Conservation (phyloP, 768 basidiomycete species). For the Sporobolomyces phaffii region DNA sequence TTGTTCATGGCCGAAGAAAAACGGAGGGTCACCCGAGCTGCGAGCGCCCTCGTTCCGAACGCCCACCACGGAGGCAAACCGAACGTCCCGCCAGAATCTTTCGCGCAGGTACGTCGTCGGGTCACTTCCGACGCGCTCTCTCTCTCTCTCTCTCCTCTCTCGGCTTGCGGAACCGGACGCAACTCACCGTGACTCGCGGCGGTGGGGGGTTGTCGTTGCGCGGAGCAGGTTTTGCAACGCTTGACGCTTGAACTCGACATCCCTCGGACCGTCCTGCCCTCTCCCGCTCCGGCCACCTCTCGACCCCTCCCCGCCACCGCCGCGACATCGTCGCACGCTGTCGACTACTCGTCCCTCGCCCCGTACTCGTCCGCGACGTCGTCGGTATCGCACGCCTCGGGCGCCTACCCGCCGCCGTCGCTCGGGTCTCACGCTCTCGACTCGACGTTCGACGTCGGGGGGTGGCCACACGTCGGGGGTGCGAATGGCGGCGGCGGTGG, state of each 20-base stretch:
- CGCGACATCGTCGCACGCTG: not conserved
- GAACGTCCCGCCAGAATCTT: constrained; percentile 3
- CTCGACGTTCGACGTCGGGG: not conserved
- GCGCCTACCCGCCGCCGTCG: too few relatives aligned
- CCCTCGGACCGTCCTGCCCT: not conserved
- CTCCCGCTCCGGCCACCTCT: not conserved
- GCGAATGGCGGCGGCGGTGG: too few relatives aligned
- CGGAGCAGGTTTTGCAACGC: constrained; percentile 14
- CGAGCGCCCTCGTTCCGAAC: constrained; percentile 10
- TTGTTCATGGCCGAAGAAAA: constrained; percentile 31
- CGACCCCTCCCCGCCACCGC: not conserved
- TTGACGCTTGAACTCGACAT: constrained; percentile 15
- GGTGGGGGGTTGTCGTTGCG: too few relatives aligned
- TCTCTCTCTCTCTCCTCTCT: not conserved
- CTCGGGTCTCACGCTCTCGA: too few relatives aligned
- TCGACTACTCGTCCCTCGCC: not conserved
- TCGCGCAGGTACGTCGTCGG: constrained; percentile 12
- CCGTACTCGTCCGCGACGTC: constrained; percentile 16
- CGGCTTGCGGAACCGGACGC: not conserved
- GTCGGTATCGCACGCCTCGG: too few relatives aligned
- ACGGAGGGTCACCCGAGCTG: constrained; percentile 18
- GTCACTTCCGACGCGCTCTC: too few relatives aligned
- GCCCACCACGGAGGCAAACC: not conserved
- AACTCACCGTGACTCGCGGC: not conserved
- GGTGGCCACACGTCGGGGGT: not conserved